phyloP scores from a whole-genome alignment of 805 yeast genomes.

The Grigorovia humatica region DNA sequence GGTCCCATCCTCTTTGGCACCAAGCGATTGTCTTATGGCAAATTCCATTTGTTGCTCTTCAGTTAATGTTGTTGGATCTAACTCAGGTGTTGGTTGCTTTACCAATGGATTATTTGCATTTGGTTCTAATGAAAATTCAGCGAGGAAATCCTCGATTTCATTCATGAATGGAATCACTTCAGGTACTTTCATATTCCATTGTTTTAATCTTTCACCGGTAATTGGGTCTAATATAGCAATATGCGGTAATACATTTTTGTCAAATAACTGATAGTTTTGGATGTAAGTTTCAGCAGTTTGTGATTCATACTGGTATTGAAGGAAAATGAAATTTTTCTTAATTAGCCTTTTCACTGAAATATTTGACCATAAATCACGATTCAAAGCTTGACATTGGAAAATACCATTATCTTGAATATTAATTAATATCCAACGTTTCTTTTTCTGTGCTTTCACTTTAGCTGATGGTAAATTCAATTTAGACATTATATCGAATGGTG shows the following conservation, averaged over 20 bases:
- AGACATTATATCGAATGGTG: conserved; percentile 85
- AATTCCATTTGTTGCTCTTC: conserved; percentile 78
- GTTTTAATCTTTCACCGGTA: conserved; percentile 80
- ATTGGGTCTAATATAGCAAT: conserved; percentile 88
- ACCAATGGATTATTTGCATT: conserved; percentile 56
- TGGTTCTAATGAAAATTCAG: conserved; percentile 53
- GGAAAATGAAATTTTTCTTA: conserved; percentile 59
- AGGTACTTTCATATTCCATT: conserved; percentile 66
- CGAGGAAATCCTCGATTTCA: conserved; percentile 62
- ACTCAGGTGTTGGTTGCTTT: conserved; percentile 41
- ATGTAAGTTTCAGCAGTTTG: conserved; percentile 61
- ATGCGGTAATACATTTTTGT: conserved; percentile 55
- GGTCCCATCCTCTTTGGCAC: conserved; percentile 18
- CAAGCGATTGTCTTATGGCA: conserved; percentile 61
- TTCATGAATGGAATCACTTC: conserved; percentile 47
- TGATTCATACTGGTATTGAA: conserved; percentile 77
- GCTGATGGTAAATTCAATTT: conserved; percentile 64
- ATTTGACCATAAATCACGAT: conserved; percentile 89
- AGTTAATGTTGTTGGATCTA: conserved; percentile 55
- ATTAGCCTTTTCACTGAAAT: conserved; percentile 52
- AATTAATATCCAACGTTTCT: conserved; percentile 69
- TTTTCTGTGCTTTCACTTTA: conserved; percentile 44
- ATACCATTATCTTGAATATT: conserved; percentile 81
- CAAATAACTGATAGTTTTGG: conserved; percentile 59
- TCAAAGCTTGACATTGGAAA: conserved; percentile 80